Evolutionary conservation across 306 rosid species (phyloP), one percentile per base, ranked within the genome.

Genomic region (Echinosophora koreensis): DNA sequence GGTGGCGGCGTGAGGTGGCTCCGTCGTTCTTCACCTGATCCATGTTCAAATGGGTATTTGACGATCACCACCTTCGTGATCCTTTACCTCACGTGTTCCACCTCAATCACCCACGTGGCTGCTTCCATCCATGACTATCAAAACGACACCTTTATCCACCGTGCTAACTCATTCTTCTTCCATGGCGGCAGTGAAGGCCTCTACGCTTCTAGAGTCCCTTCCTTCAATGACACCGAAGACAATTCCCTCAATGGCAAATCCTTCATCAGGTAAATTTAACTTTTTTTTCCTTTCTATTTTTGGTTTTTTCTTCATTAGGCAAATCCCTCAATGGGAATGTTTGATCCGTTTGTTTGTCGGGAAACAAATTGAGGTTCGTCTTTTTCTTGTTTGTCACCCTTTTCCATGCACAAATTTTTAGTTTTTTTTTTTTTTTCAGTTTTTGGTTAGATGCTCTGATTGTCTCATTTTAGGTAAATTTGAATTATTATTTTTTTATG

Each of bases 151-250:
- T 91, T 91, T 32, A 87, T 82, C 70, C 91, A 84, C 66, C 89
- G 93, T 3, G 77, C 93, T 34, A 91, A 91, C 86, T 88, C 96
- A 28, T 86, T 91, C 84, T 91, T 91, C 86, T 87, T 91, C 85
- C 93, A 89, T 82, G 96, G 93, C 22, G 93, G 96, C 5, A 91
- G 96, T 77, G 96, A 91, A 81, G 91, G 96, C 52, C 93, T 91
- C 34, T 86, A 89, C 17, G 91, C 93, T 54, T 89, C 93, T 60
- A 86, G 68, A 55, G 71, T 57, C 38, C 30, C 55, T 41, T 50
- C 85, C 7, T 22, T 18, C 8, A 79, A 83, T 11, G 80, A 27
- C 59, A 64, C 86, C 30, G 88, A 85, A 63, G 96, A 90, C 17
- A 85, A 80, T 27, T 83, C 74, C 68, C 78, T 86, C 71, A 83